These are phyloP conservation scores for Conticribra guillardii DNA, from an alignment of 108 stramenopile genomes.

Conservation along the genomic window DNA sequence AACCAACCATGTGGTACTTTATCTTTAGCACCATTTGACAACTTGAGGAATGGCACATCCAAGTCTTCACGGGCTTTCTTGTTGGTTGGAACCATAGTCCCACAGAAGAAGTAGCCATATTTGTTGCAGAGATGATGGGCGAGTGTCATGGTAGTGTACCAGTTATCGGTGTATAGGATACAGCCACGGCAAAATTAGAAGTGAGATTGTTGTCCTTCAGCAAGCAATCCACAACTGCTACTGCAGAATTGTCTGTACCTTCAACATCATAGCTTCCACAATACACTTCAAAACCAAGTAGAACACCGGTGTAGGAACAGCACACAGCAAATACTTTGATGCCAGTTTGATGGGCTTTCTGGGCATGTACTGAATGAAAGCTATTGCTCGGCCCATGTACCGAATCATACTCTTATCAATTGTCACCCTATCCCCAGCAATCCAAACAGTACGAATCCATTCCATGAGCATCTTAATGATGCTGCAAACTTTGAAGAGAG, in stretches of 20 bases:
- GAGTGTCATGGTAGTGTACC: slow-evolving; percentile 5
- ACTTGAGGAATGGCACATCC: slow-evolving; percentile 31
- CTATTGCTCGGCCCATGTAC: slow-evolving; percentile 17
- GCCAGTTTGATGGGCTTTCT: slow-evolving; percentile 24
- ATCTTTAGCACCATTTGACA: slow-evolving; percentile 12
- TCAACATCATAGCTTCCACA: neutral
- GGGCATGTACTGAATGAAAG: slow-evolving; percentile 24
- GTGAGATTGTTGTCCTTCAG: neutral
- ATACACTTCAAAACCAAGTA: slow-evolving; percentile 15
- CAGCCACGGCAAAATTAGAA: neutral
- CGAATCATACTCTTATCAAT: slow-evolving; percentile 24
- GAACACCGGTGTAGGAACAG: slow-evolving; percentile 8
- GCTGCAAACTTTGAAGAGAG: slow-evolving; percentile 7
- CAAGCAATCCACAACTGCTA: slow-evolving; percentile 2
- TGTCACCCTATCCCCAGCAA: neutral
- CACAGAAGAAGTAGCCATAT: slow-evolving; percentile 10
- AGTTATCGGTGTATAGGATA: slow-evolving; percentile 22
- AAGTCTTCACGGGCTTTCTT: slow-evolving; percentile 14
- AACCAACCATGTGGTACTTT: slow-evolving; percentile 15
- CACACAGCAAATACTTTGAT: slow-evolving; percentile 22
- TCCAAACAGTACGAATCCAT: slow-evolving; percentile 7
- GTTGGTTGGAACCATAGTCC: slow-evolving; percentile 24
- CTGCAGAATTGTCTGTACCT: neutral
- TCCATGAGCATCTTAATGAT: slow-evolving; percentile 6
- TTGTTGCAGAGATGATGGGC: slow-evolving; percentile 21